These are phyloP conservation scores for Agaricus sinodeliciosus DNA, from an alignment of 768 basidiomycete species.

Conservation along the genomic window DNA sequence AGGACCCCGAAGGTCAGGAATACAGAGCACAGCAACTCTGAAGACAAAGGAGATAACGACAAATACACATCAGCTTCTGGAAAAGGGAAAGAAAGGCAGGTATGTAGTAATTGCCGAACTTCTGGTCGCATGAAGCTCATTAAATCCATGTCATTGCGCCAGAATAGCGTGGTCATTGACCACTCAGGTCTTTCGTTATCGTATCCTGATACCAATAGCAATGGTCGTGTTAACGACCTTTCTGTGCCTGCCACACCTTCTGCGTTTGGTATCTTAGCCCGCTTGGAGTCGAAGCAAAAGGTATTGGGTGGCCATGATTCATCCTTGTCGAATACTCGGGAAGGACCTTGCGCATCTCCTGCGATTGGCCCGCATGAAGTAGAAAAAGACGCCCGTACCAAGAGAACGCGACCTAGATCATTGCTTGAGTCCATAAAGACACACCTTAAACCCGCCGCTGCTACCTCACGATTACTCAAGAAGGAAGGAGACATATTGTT, in stretches of 20 bases:
- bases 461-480: not conserved
- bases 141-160: not conserved
- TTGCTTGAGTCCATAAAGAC: slow-evolving; percentile 1
- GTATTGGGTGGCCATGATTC: too few relatives aligned
- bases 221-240: not conserved
- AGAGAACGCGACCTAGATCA: not conserved
- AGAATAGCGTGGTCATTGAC: not conserved
- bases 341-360: not conserved
- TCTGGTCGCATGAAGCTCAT: not conserved
- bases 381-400: not conserved
- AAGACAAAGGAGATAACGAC: not conserved
- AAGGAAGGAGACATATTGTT: not conserved
- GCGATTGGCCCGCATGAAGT: not conserved
- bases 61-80: not conserved
- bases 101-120: not conserved
- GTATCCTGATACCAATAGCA: not conserved
- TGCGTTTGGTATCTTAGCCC: too few relatives aligned
- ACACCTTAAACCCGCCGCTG: not conserved
- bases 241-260: too few relatives aligned
- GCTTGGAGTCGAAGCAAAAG: not conserved
- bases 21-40: not conserved
- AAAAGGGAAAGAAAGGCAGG: slow-evolving; percentile 2
- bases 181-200: not conserved
- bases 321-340: not conserved
- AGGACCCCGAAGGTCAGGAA: not conserved